phyloP scores from a whole-genome alignment of 352 stramenopile genomes.

The Phytopythium mirpurense region DNA sequence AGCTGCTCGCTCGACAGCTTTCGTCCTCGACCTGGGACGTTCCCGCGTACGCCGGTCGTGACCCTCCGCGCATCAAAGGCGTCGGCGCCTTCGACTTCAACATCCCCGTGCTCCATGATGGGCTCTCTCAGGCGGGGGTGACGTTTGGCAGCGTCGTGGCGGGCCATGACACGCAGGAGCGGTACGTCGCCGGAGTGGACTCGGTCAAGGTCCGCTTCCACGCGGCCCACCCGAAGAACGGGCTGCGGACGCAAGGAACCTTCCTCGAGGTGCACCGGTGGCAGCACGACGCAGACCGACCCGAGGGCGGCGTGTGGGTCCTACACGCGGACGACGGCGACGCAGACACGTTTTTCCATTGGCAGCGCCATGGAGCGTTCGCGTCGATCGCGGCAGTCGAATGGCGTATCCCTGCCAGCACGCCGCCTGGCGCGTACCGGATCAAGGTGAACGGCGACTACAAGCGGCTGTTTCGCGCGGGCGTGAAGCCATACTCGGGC shows the following conservation, averaged over 20 bases:
- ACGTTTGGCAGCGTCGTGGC: conserved; percentile 44
- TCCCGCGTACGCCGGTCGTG: conserved; percentile 7
- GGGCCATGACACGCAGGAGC: conserved; percentile 3
- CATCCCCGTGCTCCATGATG: conserved; percentile 67
- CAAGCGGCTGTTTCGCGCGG: conserved; percentile 58
- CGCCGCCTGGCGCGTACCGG: conserved; percentile 48
- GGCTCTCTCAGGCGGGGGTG: conserved; percentile 24
- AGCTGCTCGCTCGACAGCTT: conserved; percentile 38
- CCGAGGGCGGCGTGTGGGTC: conserved; percentile 52
- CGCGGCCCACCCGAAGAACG: conserved; percentile 79
- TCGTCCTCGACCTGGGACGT: not conserved
- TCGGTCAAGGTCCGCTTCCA: conserved; percentile 64
- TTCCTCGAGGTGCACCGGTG: conserved; percentile 78
- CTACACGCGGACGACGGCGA: conserved; percentile 71
- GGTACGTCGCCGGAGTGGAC: conserved; percentile 28
- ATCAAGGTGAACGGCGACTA: conserved; percentile 79
- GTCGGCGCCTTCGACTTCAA: conserved; percentile 73
- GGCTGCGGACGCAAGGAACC: conserved; percentile 64
- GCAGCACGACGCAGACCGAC: conserved; percentile 30
- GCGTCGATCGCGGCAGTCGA: conserved; percentile 64
- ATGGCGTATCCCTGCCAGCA: conserved; percentile 52
- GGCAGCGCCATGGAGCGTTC: conserved; percentile 64
- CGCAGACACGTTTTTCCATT: conserved; percentile 69
- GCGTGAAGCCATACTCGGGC: conserved; percentile 45
- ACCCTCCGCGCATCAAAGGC: conserved; percentile 48